Evolutionary conservation across 202 grass and related monocot species (phyloP).

Genomic region (Elaeis oleifera): DNA sequence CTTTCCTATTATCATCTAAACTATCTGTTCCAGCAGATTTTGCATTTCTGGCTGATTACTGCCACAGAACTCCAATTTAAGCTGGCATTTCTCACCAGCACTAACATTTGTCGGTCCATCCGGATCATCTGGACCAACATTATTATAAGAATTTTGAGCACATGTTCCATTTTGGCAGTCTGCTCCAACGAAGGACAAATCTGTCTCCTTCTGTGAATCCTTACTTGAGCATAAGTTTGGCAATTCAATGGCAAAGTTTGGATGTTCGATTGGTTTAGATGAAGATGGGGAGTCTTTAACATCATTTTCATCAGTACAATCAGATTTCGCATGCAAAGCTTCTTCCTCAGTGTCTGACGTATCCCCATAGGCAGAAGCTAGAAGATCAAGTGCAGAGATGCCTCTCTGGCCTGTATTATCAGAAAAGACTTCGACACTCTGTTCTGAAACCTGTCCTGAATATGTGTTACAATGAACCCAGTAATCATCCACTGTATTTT

Average conservation of each 20-base stretch:
- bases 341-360: conserved; percentile 54
- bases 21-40: conserved; percentile 11
- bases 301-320: conserved; percentile 7
- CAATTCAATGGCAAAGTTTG: conserved; percentile 12
- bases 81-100: conserved; percentile 44
- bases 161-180: conserved; percentile 24
- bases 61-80: conserved; percentile 49
- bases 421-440: conserved; percentile 29
- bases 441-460: conserved; percentile 25
- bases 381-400: conserved; percentile 71
- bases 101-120: conserved; percentile 32
- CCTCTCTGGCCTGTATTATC: conserved; percentile 36
- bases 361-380: conserved; percentile 57
- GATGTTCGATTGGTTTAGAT: conserved; percentile 21
- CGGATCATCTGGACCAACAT: conserved; percentile 24
- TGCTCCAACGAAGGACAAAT: conserved; percentile 21
- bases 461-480: conserved; percentile 6
- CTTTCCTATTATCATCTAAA: conserved; percentile 29
- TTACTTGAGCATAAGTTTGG: conserved; percentile 24
- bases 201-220: conserved; percentile 11
- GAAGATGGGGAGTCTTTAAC: conserved; percentile 12
- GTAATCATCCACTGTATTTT: conserved; percentile 18
- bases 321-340: conserved; percentile 15
- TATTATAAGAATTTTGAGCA: conserved; percentile 27
- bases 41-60: conserved; percentile 30